Percentiles rank a stretch among this genome's conserved stretches.
Evolutionary conservation across 1,284 basidiomycete species (phyloP).

Genomic region (Pyrrhoderma lamaoense): DNA sequence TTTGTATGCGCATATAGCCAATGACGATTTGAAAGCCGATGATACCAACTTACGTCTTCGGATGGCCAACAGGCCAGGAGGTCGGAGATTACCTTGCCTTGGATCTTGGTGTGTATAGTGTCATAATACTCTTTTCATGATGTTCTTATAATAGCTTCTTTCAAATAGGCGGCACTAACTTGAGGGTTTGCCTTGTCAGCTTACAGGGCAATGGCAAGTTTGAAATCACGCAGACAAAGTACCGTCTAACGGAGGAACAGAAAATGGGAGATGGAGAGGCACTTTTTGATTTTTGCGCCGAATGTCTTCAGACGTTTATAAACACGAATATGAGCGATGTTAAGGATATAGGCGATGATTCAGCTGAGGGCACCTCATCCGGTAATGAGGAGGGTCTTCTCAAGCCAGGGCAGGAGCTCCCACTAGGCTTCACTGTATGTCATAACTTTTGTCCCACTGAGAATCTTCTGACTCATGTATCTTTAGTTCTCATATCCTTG

Average conservation of each 20-base stretch:
- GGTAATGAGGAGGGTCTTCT: conserved; percentile 37
- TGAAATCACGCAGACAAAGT: conserved; percentile 97
- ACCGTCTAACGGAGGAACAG: conserved; percentile 94
- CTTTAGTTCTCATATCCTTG: conserved; percentile 88
- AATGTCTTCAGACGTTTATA: conserved; percentile 88
- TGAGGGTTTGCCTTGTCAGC: conserved; percentile 94
- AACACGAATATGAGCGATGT: conserved; percentile 59
- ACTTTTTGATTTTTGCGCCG: conserved; percentile 95
- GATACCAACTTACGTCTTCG: conserved; percentile 97
- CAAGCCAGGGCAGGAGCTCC: conserved; percentile 64
- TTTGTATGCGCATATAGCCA: conserved; percentile 13
- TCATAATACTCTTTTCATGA: neutral
- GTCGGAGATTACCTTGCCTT: conserved; percentile 87
- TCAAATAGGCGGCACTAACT: conserved; percentile 86
- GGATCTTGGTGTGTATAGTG: conserved; percentile 75
- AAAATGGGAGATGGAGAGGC: conserved; percentile 96
- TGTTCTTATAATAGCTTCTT: neutral
- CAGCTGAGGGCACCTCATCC: neutral
- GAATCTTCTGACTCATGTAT: neutral
- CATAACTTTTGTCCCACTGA: conserved; percentile 2
- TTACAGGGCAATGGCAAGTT: conserved; percentile 91
- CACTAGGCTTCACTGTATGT: conserved; percentile 89
- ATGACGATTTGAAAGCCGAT: conserved; percentile 55
- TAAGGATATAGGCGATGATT: conserved; percentile 7
- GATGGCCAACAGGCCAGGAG: conserved; percentile 91